Conservation (phyloP, 805 yeast species). For the Candida ponderosae region DNA sequence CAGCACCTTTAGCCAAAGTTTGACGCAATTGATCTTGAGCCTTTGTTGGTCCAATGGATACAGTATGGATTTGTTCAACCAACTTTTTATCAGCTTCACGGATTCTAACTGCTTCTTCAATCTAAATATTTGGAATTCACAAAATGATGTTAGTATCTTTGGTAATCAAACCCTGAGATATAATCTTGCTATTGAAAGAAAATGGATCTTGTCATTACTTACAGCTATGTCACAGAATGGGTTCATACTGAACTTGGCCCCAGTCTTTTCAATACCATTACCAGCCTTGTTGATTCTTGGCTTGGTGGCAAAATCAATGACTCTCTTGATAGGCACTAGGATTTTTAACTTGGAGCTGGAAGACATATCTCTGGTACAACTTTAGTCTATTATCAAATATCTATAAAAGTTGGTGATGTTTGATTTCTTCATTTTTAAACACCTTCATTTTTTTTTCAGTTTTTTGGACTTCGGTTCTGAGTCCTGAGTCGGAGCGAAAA, state of each 20-base stretch:
- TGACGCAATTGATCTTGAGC: conserved; percentile 83
- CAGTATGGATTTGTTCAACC: conserved; percentile 84
- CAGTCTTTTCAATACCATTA: conserved; percentile 75
- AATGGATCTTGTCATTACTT: too few relatives aligned
- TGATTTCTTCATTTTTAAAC: too few relatives aligned
- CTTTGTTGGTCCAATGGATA: conserved; percentile 81
- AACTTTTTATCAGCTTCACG: conserved; percentile 54
- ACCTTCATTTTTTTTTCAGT: too few relatives aligned
- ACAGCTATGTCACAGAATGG: conserved; percentile 96
- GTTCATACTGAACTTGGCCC: conserved; percentile 87
- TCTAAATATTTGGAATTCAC: conserved; percentile 6
- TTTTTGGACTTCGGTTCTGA: too few relatives aligned
- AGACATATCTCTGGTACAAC: too few relatives aligned
- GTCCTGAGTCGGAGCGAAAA: too few relatives aligned
- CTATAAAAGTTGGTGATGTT: too few relatives aligned
- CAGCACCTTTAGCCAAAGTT: conserved; percentile 94
- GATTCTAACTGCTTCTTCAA: conserved; percentile 86
- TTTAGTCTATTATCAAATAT: too few relatives aligned
- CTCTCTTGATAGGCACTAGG: conserved; percentile 91
- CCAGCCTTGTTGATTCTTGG: conserved; percentile 86
- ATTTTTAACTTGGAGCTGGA: conserved; percentile 60
- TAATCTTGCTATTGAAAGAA: too few relatives aligned
- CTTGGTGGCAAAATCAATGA: conserved; percentile 86
- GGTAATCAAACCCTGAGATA: too few relatives aligned
- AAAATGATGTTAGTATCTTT: background rate